These are phyloP conservation scores for Backusella circina DNA, from an alignment of 192 early-diverging fungal genomes.

Conservation along the genomic window DNA sequence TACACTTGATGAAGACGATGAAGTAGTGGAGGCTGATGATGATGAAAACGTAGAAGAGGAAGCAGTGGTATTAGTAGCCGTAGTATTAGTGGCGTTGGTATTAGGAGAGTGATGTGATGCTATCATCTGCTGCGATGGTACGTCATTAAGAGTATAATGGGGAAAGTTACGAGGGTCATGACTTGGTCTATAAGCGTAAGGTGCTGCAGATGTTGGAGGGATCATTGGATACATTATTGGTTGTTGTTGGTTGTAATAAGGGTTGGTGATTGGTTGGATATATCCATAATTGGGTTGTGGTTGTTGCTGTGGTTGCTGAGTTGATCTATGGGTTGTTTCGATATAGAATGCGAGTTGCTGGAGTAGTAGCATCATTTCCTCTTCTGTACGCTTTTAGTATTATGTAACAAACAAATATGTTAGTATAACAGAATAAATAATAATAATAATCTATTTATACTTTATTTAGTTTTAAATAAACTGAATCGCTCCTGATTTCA, in stretches of 20 bases:
- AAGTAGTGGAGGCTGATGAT: neutral
- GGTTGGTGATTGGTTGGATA: neutral
- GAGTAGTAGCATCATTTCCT: conserved; percentile 1
- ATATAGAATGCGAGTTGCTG: conserved; percentile 3
- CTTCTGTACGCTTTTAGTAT: neutral
- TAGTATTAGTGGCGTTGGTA: neutral
- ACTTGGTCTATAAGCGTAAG: conserved; percentile 13
- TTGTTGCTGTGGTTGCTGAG: neutral
- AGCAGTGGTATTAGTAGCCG: too few species aligned
- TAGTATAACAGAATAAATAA: neutral
- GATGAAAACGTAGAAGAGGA: neutral
- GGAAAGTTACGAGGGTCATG: conserved; percentile 26
- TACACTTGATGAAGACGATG: neutral
- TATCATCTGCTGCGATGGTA: conserved; percentile 53
- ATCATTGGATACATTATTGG: neutral
- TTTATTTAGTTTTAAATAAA: conserved; percentile 30
- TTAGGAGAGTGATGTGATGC: neutral
- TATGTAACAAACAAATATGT: neutral
- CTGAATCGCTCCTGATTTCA: conserved; percentile 20
- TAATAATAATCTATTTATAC: conserved; percentile 23
- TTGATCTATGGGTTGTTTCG: neutral
- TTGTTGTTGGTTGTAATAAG: neutral
- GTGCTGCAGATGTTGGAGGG: neutral
- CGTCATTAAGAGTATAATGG: neutral
- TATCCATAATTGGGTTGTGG: neutral